phyloP scores from a whole-genome alignment of 371 early-diverging fungal species.

The Batkoa obscura region DNA sequence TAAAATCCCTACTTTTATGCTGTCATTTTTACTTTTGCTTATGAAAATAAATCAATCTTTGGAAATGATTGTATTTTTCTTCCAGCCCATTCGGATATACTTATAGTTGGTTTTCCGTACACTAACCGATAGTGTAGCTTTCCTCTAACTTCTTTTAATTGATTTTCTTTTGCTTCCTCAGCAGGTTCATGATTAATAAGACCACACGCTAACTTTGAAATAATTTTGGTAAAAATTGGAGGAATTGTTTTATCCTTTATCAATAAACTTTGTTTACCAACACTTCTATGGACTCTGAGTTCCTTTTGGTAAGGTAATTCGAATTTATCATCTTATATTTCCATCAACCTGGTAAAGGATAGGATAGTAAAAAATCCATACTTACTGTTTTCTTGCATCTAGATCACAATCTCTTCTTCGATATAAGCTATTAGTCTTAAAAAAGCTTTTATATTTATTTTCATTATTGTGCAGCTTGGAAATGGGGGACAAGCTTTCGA shows the following conservation, averaged over 20 bases:
- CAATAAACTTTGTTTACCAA: constrained; percentile 6
- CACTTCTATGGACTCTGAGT: neutral
- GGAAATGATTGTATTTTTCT: constrained; percentile 1
- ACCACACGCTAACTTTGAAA: constrained; percentile 20
- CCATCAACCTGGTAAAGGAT: no score
- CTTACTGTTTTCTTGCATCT: constrained; percentile 9
- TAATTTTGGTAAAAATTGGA: constrained; percentile 24
- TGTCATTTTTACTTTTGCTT: constrained; percentile 5
- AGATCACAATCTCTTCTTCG: constrained; percentile 13
- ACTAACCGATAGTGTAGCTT: neutral
- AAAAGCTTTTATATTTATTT: constrained; percentile 11
- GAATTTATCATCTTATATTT: no score
- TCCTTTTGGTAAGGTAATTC: no score
- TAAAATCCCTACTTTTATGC: constrained; percentile 12
- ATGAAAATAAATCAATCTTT: constrained; percentile 7
- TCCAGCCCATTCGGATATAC: constrained; percentile 6
- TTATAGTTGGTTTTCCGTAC: neutral
- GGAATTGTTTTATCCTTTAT: constrained; percentile 12
- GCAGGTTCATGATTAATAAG: constrained; percentile 8
- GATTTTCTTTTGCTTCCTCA: neutral
- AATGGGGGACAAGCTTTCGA: constrained; percentile 5
- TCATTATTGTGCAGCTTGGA: neutral
- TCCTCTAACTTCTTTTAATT: neutral
- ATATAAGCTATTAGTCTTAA: constrained; percentile 12
- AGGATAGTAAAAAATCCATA: constrained; percentile 2